These are phyloP conservation scores for Rhizopogon sp. DNA, from an alignment of 768 basidiomycete species.

Conservation along the genomic window DNA sequence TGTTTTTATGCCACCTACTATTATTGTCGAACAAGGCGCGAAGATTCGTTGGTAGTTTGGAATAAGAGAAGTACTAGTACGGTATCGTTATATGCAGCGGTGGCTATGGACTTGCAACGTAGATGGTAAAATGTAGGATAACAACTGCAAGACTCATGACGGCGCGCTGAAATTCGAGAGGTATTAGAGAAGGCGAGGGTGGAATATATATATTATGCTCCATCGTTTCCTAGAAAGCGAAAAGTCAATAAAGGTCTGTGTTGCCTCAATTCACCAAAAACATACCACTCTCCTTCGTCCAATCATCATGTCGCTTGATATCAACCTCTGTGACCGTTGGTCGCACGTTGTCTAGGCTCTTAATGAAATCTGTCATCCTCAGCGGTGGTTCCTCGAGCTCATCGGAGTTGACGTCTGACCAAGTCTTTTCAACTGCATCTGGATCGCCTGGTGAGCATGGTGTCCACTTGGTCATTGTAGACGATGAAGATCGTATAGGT, in stretches of 20 bases:
- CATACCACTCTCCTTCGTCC: slow-evolving; percentile 82
- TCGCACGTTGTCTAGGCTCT: slow-evolving; percentile 68
- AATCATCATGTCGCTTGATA: slow-evolving; percentile 77
- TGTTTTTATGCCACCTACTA: background rate
- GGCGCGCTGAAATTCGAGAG: background rate
- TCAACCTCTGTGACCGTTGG: slow-evolving; percentile 89
- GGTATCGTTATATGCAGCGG: background rate
- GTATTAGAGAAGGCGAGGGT: slow-evolving; percentile 15
- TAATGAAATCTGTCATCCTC: slow-evolving; percentile 73
- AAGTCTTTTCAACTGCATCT: slow-evolving; percentile 79
- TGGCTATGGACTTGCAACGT: too few species aligned
- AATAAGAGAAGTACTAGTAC: background rate
- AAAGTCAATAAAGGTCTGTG: background rate
- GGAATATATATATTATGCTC: slow-evolving; percentile 19
- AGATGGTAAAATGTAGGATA: too few species aligned
- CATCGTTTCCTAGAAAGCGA: slow-evolving; percentile 21
- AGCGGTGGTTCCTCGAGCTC: slow-evolving; percentile 89
- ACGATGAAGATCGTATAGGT: slow-evolving; percentile 29
- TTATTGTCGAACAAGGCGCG: background rate
- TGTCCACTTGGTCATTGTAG: slow-evolving; percentile 62
- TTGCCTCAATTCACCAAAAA: slow-evolving; percentile 3
- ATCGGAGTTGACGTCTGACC: slow-evolving; percentile 84
- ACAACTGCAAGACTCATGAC: too few species aligned
- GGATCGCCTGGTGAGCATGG: slow-evolving; percentile 95
- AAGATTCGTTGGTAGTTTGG: background rate